Evolutionary conservation across 2,329 filamentous ascomycete genomes (phyloP), one percentile per base, ranked within the genome.

Genomic region (Cercospora janseana): DNA sequence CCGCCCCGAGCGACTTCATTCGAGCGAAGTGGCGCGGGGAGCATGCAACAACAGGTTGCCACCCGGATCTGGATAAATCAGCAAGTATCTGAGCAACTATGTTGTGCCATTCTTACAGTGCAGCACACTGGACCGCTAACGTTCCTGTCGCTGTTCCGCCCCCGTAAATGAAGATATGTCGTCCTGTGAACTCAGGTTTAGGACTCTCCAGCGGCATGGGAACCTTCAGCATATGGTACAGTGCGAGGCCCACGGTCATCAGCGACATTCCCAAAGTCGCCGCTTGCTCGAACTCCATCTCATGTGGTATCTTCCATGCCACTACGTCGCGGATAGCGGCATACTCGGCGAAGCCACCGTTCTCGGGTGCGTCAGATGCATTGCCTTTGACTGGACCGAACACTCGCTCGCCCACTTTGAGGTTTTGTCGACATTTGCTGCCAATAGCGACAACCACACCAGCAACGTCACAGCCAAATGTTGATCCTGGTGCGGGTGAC

Each of bases 321-420:
- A 57, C 46, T 4, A 51, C 24, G 21, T 52, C 49, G 24, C 43
- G 49, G 5, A 55, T 49, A 21, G 52, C 44, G 23, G 52, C 55
- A 37, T 53, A 57, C 32, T 57, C 49, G 6, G 55, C 55, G 27
- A 57, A 57, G 6, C 49, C 52, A 20, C 55, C 55, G 45, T 55
- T 57, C 12, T 42, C 49, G 21, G 50, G 50, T 10, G 35, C 49
- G 35, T 55, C 55, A 18, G 46, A 48, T 21, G 43, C 40, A 24
- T 57, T 57, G 23, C 55, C 55, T 28, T 51, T 50, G 32, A 55
- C 55, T 16, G 52, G 49, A 8, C 55, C 55, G 31, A 53, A 48
- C 9, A 57, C 55, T 41, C 52, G 49, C 49, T 57, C 55, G 27
- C 55, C 55, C 9, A 55, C 24, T 6, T 40, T n/a, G 15, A 57